A percentile compares a stretch with the other conserved stretches of the same genome.
These are phyloP conservation scores for Pleurotus tuber-regium DNA, from an alignment of 768 basidiomycete species.

Conservation along the genomic window DNA sequence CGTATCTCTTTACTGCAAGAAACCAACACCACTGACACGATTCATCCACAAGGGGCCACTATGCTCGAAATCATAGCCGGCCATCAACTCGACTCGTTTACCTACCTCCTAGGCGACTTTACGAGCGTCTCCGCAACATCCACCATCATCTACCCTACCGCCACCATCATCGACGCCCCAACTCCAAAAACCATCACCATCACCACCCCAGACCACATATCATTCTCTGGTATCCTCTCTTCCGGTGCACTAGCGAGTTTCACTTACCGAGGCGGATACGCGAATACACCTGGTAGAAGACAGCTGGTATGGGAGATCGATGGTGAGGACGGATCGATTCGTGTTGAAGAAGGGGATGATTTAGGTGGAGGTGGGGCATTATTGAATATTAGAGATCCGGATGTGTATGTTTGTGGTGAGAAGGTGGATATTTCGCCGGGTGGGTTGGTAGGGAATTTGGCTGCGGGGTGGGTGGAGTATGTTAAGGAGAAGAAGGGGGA, in stretches of 20 bases:
- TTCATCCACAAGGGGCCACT: constrained; percentile 19
- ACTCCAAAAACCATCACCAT: constrained; percentile 23
- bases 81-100: constrained; percentile 28
- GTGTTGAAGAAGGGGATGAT: constrained; percentile 14
- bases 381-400: constrained; percentile 7
- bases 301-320: constrained; percentile 16
- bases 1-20: background rate
- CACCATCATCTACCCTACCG: constrained; percentile 23
- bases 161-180: constrained; percentile 21
- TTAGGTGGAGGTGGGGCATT: background rate
- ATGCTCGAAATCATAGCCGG: constrained; percentile 24
- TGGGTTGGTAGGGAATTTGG: background rate
- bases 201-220: constrained; percentile 23
- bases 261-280: constrained; percentile 22
- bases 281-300: constrained; percentile 9
- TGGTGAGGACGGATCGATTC: constrained; percentile 15
- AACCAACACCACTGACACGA: too few relatives aligned
- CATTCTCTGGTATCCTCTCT: constrained; percentile 26
- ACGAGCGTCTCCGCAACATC: constrained; percentile 22
- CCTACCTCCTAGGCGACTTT: constrained; percentile 29
- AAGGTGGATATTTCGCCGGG: background rate
- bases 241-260: constrained; percentile 28
- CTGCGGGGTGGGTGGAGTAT: constrained; percentile 13
- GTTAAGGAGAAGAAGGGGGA: constrained; percentile 1
- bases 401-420: constrained; percentile 19